Base-by-base conservation (phyloP, 2,329 filamentous ascomycete genomes). In the Monilinia fructigena region DNA sequence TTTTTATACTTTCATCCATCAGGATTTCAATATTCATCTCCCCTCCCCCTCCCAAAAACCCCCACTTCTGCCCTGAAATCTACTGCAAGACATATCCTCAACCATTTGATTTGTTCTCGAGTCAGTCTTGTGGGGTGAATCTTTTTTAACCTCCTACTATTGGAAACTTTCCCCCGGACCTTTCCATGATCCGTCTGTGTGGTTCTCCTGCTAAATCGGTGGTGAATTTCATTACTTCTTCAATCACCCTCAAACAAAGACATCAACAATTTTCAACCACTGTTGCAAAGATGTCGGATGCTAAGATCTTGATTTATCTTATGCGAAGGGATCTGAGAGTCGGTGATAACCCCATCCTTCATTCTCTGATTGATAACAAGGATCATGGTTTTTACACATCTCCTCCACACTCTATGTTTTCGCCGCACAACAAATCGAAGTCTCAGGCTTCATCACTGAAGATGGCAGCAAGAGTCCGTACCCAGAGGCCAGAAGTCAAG, bases 331-430 rank as follows among this genome's bases (percentile, higher is more conserved):
- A 94, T 75, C 81, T 93, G 26, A 88, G 91, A 68, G 80, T 90
- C 35, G 81, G 85, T 38, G 91, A 94, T 77, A 93, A 93, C 73
- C 90, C 90, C 0, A 82, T 93, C 53, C 82, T 94, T 26, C 82
- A 91, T 74, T 82, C 78, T 72, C 79, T 84, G 60, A 79, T 79
- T 67, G 85, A 79, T 70, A 76, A 26, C 71, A 80, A 69, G 74
- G 77, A 82, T 28, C 83, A 86, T 74, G 81, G 80, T 4, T 87
- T 87, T 83, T 72, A 90, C 88, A 1, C 89, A 93, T 74, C 75
- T 93, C 1, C 80, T 94, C 1, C 91, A n/a, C 91, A 10, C 77
- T 92, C 52, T 91, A 88, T 74, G 79, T 92, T 26, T 86, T 93
- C 62, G 81, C 86, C 0, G 84, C 89, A 3, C 82, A 90, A 62